These are phyloP conservation scores for Aspergillus sergii DNA, from an alignment of 2,329 filamentous ascomycete species.

Conservation along the genomic window DNA sequence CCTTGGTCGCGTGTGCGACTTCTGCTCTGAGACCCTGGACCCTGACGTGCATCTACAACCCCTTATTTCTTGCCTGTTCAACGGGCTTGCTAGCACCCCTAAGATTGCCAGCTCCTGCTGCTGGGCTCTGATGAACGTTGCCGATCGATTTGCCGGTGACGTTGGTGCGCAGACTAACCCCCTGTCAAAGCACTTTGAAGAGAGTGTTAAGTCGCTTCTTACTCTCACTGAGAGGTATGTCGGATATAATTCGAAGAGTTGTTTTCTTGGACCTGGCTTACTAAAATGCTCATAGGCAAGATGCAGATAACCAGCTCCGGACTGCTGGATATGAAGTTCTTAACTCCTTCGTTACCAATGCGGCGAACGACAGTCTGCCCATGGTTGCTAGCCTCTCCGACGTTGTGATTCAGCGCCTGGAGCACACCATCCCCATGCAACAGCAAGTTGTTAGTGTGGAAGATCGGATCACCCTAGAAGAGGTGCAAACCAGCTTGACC, in stretches of 20 bases:
- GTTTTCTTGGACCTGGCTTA: neutral
- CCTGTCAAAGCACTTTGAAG: slow-evolving; percentile 88
- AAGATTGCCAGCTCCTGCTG: slow-evolving; percentile 99
- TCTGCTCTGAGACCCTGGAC: slow-evolving; percentile 89
- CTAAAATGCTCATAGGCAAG: slow-evolving; percentile 49
- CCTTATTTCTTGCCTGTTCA: slow-evolving; percentile 85
- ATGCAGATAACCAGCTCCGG: slow-evolving; percentile 84
- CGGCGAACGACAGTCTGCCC: slow-evolving; percentile 80
- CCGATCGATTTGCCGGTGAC: slow-evolving; percentile 91
- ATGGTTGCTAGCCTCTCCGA: slow-evolving; percentile 81
- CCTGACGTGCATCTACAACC: slow-evolving; percentile 78
- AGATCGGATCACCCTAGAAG: slow-evolving; percentile 91
- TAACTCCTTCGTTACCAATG: slow-evolving; percentile 89
- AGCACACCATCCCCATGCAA: slow-evolving; percentile 87
- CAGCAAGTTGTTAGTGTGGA: slow-evolving; percentile 94
- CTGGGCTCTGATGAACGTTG: slow-evolving; percentile 98
- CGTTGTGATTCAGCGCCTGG: slow-evolving; percentile 86
- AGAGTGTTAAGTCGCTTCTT: slow-evolving; percentile 83
- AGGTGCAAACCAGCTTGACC: slow-evolving; percentile 95
- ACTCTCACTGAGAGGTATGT: slow-evolving; percentile 74
- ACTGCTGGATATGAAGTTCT: slow-evolving; percentile 97
- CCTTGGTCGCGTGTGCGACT: slow-evolving; percentile 92
- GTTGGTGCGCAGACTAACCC: slow-evolving; percentile 77
- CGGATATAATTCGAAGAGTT: neutral
- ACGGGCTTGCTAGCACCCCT: slow-evolving; percentile 82